Conservation (phyloP, 352 stramenopile genomes). For the Elongisporangium anandrum region DNA sequence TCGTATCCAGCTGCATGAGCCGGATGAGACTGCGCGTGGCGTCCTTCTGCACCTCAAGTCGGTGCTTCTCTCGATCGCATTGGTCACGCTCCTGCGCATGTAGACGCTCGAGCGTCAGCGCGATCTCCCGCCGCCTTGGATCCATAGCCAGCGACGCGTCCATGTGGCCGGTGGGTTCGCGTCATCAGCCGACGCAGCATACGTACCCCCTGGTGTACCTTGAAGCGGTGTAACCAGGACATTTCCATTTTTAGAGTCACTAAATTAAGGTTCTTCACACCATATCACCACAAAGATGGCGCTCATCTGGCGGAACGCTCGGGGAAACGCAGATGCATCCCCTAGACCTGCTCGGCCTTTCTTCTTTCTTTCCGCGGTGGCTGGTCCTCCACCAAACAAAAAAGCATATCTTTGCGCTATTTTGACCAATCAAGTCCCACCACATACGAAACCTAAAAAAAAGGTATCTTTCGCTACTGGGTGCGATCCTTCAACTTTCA, state of each 20-base stretch:
- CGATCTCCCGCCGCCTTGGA: conserved; percentile 18
- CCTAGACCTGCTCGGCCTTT: not conserved
- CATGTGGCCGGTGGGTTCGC: not conserved
- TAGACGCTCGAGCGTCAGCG: conserved; percentile 25
- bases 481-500: not conserved
- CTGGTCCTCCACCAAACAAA: not conserved
- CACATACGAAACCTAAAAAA: not conserved
- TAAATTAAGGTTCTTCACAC: not conserved
- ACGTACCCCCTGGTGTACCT: conserved; percentile 2
- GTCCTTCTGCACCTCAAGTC: conserved; percentile 21
- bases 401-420: not conserved
- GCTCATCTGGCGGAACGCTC: not conserved
- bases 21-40: conserved; percentile 45
- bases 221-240: conserved; percentile 1
- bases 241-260: not conserved
- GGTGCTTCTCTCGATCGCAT: conserved; percentile 12
- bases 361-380: not conserved
- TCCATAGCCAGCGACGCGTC: not conserved
- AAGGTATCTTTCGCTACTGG: not conserved
- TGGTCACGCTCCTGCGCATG: conserved; percentile 7
- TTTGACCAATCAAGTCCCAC: not conserved
- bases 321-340: not conserved
- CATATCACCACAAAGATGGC: not conserved
- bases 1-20: conserved; percentile 44
- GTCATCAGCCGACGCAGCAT: not conserved